Conservation (phyloP, 257 asterid genomes). For the Petunia axillaris region DNA sequence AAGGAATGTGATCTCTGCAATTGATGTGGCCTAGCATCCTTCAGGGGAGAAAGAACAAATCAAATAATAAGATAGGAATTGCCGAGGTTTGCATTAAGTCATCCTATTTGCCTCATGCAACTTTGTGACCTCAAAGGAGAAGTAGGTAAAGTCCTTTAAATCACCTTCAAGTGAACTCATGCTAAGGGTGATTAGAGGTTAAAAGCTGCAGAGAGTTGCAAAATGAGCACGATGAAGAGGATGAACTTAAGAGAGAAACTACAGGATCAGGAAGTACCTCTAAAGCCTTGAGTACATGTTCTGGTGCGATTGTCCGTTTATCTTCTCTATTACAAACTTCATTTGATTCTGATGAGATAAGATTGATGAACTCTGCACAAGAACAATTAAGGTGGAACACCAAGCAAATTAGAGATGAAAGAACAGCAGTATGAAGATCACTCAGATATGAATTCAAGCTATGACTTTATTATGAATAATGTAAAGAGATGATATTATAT, state of each 20-base stretch:
- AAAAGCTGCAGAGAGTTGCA: not conserved
- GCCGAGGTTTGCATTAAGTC: not conserved
- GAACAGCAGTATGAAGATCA: not conserved
- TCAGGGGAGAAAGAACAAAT: not conserved
- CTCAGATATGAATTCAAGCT: not conserved
- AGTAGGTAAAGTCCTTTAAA: not conserved
- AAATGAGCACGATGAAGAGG: not conserved
- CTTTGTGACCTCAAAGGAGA: not conserved
- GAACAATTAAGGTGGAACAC: not conserved
- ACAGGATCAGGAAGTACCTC: constrained; percentile 52
- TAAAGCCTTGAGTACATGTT: constrained; percentile 91
- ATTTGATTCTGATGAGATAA: constrained; percentile 92
- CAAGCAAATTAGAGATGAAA: not conserved
- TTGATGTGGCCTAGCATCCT: constrained; percentile 12
- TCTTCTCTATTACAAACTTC: constrained; percentile 94
- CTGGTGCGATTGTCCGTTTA: constrained; percentile 90
- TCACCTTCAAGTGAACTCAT: constrained; percentile 15
- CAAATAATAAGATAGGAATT: not conserved
- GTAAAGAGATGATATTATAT: not conserved
- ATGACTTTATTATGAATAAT: not conserved
- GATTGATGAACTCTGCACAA: constrained; percentile 83
- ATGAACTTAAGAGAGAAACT: not conserved
- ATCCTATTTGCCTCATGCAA: not conserved
- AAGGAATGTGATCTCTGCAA: not conserved
- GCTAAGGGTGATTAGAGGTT: not conserved